These are phyloP conservation scores for Ophiobolus disseminans DNA, from an alignment of 2,329 filamentous ascomycete genomes.

Conservation along the genomic window DNA sequence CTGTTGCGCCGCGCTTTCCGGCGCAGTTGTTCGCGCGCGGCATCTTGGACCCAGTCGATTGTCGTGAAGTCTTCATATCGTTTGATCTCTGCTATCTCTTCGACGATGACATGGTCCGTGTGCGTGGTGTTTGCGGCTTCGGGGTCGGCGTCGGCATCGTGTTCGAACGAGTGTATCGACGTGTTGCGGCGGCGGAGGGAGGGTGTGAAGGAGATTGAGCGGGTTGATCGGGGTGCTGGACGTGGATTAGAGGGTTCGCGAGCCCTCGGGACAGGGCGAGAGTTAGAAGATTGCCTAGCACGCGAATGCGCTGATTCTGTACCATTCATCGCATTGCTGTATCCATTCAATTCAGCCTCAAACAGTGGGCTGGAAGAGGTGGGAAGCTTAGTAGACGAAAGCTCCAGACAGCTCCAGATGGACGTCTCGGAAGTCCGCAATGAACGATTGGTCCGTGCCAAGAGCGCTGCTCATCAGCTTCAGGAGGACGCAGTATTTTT, in stretches of 20 bases:
- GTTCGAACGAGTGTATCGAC: slow-evolving; percentile 68
- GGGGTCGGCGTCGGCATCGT: slow-evolving; percentile 70
- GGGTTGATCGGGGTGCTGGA: slow-evolving; percentile 26
- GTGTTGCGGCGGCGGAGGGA: slow-evolving; percentile 67
- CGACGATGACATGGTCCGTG: slow-evolving; percentile 77
- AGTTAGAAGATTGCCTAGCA: slow-evolving; percentile 29
- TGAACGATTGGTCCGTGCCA: slow-evolving; percentile 4
- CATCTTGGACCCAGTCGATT: slow-evolving; percentile 99
- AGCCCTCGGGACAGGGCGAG: too few species aligned
- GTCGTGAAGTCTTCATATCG: slow-evolving; percentile 99
- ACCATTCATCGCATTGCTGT: slow-evolving; percentile 54
- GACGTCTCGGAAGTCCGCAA: slow-evolving; percentile 14
- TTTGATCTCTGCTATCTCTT: slow-evolving; percentile 98
- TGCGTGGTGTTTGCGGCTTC: slow-evolving; percentile 57
- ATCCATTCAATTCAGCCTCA: neutral
- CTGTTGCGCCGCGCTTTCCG: slow-evolving; percentile 77
- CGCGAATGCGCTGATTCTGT: slow-evolving; percentile 47
- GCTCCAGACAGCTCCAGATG: slow-evolving; percentile 5
- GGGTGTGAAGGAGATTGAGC: slow-evolving; percentile 59
- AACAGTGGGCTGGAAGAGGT: neutral
- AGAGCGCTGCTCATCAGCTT: neutral
- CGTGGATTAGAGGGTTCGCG: slow-evolving; percentile 6
- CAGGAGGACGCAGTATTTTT: too few species aligned
- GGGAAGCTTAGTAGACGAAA: neutral
- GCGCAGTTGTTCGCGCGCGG: slow-evolving; percentile 84